A percentile compares a stretch with the other conserved stretches of the same genome.
phyloP scores from a whole-genome alignment of 495 filamentous ascomycete species.

The Cercophora samala region DNA sequence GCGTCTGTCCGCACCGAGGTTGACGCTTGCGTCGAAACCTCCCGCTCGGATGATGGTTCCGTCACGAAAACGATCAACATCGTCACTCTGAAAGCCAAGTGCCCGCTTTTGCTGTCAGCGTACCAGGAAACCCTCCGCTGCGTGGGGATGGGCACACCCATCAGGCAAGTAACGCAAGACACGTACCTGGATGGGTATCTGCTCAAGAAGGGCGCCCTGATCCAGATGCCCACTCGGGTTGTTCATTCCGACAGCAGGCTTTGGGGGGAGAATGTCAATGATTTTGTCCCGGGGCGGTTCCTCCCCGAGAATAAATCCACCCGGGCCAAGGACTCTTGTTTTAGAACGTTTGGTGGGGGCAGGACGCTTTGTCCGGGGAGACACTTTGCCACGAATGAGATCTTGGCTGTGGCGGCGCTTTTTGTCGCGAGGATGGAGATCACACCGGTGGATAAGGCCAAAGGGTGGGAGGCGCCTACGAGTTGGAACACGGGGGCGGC shows the following conservation, averaged over 20 bases:
- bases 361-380: conserved; percentile 50
- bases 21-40: background rate
- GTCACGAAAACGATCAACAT: background rate
- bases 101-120: conserved; percentile 38
- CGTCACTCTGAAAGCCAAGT: conserved; percentile 37
- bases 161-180: conserved; percentile 34
- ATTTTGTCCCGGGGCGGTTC: background rate
- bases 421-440: conserved; percentile 29
- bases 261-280: background rate
- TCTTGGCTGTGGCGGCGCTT: conserved; percentile 38
- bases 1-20: background rate
- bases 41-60: background rate
- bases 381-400: conserved; percentile 54
- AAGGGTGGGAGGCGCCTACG: conserved; percentile 26
- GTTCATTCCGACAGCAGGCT: conserved; percentile 25
- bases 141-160: conserved; percentile 21
- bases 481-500: conserved; percentile 27
- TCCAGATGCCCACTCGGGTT: conserved; percentile 30
- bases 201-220: conserved; percentile 33
- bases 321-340: conserved; percentile 19
- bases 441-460: conserved; percentile 8
- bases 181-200: conserved; percentile 33
- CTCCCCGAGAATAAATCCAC: conserved; percentile 22
- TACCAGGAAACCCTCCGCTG: conserved; percentile 37
- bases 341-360: conserved; percentile 53